These are phyloP conservation scores for Benincasa hispida DNA, from an alignment of 306 rosid species.

Conservation along the genomic window DNA sequence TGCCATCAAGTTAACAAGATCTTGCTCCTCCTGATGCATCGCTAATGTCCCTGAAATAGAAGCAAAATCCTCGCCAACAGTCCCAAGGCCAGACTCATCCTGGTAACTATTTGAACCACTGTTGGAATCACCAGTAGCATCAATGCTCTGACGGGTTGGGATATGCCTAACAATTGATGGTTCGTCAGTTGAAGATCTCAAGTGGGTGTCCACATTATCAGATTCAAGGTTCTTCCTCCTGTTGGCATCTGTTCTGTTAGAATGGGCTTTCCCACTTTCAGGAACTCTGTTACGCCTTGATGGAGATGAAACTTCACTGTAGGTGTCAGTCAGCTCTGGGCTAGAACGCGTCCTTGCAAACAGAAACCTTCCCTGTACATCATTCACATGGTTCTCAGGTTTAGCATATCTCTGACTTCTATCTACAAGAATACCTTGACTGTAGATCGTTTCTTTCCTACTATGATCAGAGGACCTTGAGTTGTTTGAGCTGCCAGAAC, in stretches of 20 bases:
- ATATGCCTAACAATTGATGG: constrained; percentile 27
- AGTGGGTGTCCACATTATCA: constrained; percentile 28
- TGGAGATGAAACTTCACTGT: constrained; percentile 56
- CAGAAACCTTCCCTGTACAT: constrained; percentile 53
- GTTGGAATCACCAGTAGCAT: constrained; percentile 41
- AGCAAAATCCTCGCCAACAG: constrained; percentile 46
- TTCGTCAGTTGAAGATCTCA: constrained; percentile 34
- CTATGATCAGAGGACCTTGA: constrained; percentile 37
- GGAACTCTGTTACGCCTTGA: constrained; percentile 38
- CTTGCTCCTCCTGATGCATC: constrained; percentile 93
- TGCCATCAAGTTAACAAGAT: constrained; percentile 70
- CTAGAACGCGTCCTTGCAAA: constrained; percentile 96
- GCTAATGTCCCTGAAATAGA: constrained; percentile 53
- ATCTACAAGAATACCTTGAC: constrained; percentile 29
- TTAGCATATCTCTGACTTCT: constrained; percentile 46
- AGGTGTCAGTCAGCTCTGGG: constrained; percentile 86
- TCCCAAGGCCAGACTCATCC: constrained; percentile 36
- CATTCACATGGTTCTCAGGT: constrained; percentile 28
- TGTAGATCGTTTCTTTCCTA: constrained; percentile 34
- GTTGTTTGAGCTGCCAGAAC: constrained; percentile 35
- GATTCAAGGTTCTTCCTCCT: constrained; percentile 46
- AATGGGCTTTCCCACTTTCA: constrained; percentile 43
- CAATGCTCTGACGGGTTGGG: constrained; percentile 34
- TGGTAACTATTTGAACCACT: constrained; percentile 34
- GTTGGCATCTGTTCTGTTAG: constrained; percentile 41